Base-by-base conservation (phyloP, 768 basidiomycete genomes). In the Auricularia heimuer region DNA sequence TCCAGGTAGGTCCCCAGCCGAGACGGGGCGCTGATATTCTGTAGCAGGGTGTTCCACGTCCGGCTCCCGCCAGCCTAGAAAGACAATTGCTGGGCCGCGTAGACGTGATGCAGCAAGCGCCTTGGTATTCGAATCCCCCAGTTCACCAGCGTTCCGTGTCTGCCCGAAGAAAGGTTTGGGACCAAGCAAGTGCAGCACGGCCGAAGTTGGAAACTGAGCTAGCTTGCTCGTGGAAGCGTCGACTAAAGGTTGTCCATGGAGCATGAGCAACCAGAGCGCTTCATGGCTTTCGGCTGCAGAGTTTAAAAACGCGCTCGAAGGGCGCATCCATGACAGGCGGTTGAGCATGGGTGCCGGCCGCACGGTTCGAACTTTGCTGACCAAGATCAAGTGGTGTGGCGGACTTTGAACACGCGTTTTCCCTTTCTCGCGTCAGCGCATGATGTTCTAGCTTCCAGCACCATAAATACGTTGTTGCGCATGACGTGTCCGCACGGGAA, bases 271-370 rank as follows among this genome's bases (percentile, higher is more conserved):
- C 88, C 95, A 98, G 58, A 81, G 80, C 0, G 93, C 83, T 2
- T 83, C 71, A 0, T 85, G 82, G 14, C 83, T 79, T 16, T 71
- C 73, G 45, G 88, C 76, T 68, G 93, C 80, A n/a, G 85, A 79
- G 65, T 92, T 91, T 60, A 98, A 80, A 75, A 94, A 92, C 6
- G 81, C 73, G 34, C 84, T 82, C 12, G 90, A 92, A 3, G 85
- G 75, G 34, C 92, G 82, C 39, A 94, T 80, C 87, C 94, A 93
- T 1, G 89, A 86, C n/a, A 93, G 80, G 14, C 92, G 86, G 73
- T 92, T 92, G 42, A 92, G 76, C 29, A 34, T 35, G 16, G 33
- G 14, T 14, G 29, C 29, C 29, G 29, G 29, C 29, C 29, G 29
- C 29, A 29, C 29, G 29, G 29, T 29, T 29, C 29, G 29, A 29